phyloP scores from a whole-genome alignment of 2,329 filamentous ascomycete genomes.

The Ophiocordyceps robertsii region DNA sequence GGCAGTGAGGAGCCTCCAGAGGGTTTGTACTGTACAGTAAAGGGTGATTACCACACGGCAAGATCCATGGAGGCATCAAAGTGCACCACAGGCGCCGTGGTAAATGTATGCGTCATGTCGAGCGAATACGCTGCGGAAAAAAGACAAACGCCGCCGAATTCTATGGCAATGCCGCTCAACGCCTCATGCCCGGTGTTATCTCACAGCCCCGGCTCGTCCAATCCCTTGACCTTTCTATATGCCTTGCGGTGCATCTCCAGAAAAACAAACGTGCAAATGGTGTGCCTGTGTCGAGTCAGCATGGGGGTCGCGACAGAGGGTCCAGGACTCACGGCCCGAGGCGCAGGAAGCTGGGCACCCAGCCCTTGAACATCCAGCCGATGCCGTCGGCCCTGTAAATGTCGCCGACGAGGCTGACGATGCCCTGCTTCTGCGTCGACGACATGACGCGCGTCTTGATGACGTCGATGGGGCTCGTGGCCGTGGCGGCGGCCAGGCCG shows the following conservation, averaged over 20 bases:
- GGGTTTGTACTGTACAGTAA: no score
- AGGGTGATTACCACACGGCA: no score
- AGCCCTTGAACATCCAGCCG: slow-evolving; percentile 79
- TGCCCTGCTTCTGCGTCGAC: slow-evolving; percentile 33
- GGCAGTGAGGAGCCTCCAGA: slow-evolving; percentile 21
- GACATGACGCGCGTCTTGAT: slow-evolving; percentile 86
- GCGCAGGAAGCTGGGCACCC: slow-evolving; percentile 63
- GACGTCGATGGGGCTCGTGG: slow-evolving; percentile 77
- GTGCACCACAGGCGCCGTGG: no score
- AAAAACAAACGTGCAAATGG: slow-evolving; percentile 76
- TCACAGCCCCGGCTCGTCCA: slow-evolving; percentile 9
- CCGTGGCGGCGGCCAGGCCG: slow-evolving; percentile 71
- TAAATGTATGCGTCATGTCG: no score
- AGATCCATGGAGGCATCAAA: no score
- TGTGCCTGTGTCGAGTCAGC: slow-evolving; percentile 41
- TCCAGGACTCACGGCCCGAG: slow-evolving; percentile 42
- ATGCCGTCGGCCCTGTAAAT: slow-evolving; percentile 60
- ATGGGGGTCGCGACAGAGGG: not conserved
- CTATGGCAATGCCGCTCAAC: not conserved
- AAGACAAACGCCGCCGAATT: not conserved
- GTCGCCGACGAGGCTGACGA: slow-evolving; percentile 48
- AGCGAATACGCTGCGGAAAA: no score
- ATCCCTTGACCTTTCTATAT: slow-evolving; percentile 44
- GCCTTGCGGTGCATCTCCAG: slow-evolving; percentile 75
- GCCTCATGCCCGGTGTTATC: not conserved